These are phyloP conservation scores for Botrytis hyacinthi DNA, from an alignment of 2,329 filamentous ascomycete genomes.

Conservation along the genomic window DNA sequence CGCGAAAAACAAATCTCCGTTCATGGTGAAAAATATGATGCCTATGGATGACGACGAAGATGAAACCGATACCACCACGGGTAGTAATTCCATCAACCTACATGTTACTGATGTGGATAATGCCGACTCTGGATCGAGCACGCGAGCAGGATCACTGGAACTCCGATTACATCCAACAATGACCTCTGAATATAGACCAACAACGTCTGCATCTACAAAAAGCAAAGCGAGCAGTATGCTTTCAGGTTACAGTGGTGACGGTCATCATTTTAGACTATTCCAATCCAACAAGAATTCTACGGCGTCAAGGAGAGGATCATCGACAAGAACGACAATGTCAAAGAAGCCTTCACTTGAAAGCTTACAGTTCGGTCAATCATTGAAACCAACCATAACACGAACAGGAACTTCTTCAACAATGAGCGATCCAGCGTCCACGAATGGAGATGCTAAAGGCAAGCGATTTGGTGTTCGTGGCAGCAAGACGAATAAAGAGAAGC, in stretches of 20 bases:
- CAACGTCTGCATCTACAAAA: slow-evolving; percentile 29
- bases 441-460: slow-evolving; percentile 40
- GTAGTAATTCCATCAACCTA: slow-evolving; percentile 29
- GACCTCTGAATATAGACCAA: slow-evolving; percentile 49
- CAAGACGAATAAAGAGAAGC: slow-evolving; percentile 56
- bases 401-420: slow-evolving; percentile 30
- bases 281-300: slow-evolving; percentile 39
- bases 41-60: slow-evolving; percentile 40
- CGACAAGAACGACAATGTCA: slow-evolving; percentile 29
- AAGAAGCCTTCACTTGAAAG: slow-evolving; percentile 39
- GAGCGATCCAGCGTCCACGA: slow-evolving; percentile 31
- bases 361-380: slow-evolving; percentile 30
- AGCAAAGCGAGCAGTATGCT: slow-evolving; percentile 32
- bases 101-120: slow-evolving; percentile 42
- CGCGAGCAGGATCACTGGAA: slow-evolving; percentile 72
- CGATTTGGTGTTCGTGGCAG: slow-evolving; percentile 56
- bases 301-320: slow-evolving; percentile 23
- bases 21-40: slow-evolving; percentile 54
- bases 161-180: slow-evolving; percentile 80
- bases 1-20: slow-evolving; percentile 59
- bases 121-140: slow-evolving; percentile 52
- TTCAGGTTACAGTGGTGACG: slow-evolving; percentile 34
- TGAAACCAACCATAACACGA: slow-evolving; percentile 33
- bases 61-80: slow-evolving; percentile 39
- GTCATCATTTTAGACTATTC: slow-evolving; percentile 45